These are phyloP conservation scores for Candida coquimbonensis DNA, from an alignment of 805 yeast species.

Conservation along the genomic window DNA sequence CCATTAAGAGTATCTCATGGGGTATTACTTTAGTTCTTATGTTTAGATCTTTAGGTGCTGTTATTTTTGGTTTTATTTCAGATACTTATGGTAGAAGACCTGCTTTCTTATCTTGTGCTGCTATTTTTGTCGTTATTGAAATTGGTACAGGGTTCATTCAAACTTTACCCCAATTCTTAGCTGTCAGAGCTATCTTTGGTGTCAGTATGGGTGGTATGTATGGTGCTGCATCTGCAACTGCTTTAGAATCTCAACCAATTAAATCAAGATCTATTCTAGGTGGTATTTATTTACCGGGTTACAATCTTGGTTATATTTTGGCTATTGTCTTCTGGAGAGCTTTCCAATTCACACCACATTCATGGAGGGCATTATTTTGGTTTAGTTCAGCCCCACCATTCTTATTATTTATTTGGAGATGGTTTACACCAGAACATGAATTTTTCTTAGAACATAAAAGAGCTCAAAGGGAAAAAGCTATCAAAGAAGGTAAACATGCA, in stretches of 20 bases:
- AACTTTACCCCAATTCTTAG: constrained; percentile 52
- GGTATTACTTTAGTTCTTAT: constrained; percentile 66
- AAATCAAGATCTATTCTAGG: constrained; percentile 54
- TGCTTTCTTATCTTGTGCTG: constrained; percentile 50
- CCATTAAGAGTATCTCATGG: constrained; percentile 54
- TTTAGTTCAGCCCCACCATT: constrained; percentile 64
- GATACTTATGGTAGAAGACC: constrained; percentile 64
- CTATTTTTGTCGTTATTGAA: constrained; percentile 47
- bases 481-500: constrained; percentile 20
- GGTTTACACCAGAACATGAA: constrained; percentile 53
- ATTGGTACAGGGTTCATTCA: constrained; percentile 61
- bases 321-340: constrained; percentile 65
- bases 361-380: constrained; percentile 73
- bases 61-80: constrained; percentile 47
- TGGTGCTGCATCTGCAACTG: constrained; percentile 59
- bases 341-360: constrained; percentile 40
- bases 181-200: constrained; percentile 59
- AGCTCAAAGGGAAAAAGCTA: constrained; percentile 19
- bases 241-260: constrained; percentile 58
- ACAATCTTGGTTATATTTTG: constrained; percentile 61
- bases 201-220: constrained; percentile 67
- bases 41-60: constrained; percentile 27
- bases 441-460: constrained; percentile 33
- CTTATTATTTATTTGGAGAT: constrained; percentile 51
- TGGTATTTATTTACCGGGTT: constrained; percentile 51